Evolutionary conservation across 202 grass and related monocot species (phyloP).

Genomic region (Digitaria exilis): DNA sequence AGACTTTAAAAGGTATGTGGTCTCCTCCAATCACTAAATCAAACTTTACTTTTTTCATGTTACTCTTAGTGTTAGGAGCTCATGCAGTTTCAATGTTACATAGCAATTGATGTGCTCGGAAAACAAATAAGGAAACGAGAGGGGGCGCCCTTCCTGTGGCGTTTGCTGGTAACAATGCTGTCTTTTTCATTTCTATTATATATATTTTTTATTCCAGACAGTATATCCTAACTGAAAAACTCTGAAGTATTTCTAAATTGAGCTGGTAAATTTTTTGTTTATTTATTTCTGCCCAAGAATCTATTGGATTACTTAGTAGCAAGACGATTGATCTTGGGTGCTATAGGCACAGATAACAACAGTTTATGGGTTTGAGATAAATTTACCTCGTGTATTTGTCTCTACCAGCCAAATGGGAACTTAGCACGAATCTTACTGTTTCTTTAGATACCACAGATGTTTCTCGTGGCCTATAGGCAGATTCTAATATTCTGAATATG

Average conservation of each 20-base stretch:
- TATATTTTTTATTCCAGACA: not conserved
- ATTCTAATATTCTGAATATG: not conserved
- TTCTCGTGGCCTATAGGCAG: no score
- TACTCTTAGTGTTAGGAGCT: not conserved
- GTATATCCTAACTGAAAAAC: not conserved
- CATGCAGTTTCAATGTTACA: slow-evolving; percentile 21
- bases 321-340: not conserved
- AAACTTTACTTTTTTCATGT: not conserved
- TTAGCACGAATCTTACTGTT: not conserved
- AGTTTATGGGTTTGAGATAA: not conserved
- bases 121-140: slow-evolving; percentile 57
- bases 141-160: slow-evolving; percentile 66
- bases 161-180: slow-evolving; percentile 55
- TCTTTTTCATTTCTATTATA: slow-evolving; percentile 8
- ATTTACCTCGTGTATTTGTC: not conserved
- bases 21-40: not conserved
- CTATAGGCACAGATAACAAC: not conserved
- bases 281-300: not conserved
- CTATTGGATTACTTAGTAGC: not conserved
- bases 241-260: not conserved
- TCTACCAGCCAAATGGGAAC: not conserved
- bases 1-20: slow-evolving; percentile 55
- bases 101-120: slow-evolving; percentile 55
- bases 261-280: not conserved
- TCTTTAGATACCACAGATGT: not conserved